Conservation (phyloP, 306 rosid genomes). For the Corylus heterophylla region DNA sequence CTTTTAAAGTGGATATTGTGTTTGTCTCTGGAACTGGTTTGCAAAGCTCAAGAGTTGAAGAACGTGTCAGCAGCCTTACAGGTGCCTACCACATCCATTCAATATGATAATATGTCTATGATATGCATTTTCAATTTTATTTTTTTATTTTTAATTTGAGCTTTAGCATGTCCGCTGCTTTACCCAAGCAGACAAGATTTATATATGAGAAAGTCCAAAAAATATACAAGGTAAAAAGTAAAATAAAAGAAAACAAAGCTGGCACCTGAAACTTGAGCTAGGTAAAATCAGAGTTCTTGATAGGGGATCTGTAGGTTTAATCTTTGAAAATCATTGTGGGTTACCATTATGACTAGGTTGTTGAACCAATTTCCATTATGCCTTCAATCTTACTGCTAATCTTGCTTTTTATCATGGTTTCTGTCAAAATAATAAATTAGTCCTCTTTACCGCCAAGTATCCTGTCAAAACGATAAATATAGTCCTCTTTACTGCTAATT, state of each 20-base stretch:
- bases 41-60: constrained; percentile 53
- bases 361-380: not conserved
- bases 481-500: not conserved
- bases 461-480: not conserved
- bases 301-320: not conserved
- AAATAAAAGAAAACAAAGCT: not conserved
- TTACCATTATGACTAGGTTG: not conserved
- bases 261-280: not conserved
- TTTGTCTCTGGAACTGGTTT: constrained; percentile 70
- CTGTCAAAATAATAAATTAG: not conserved
- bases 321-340: not conserved
- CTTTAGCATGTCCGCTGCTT: not conserved
- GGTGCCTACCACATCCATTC: constrained; percentile 44
- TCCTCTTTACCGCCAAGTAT: not conserved
- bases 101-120: constrained; percentile 17
- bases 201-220: not conserved
- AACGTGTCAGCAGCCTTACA: constrained; percentile 74
- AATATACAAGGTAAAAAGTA: not conserved
- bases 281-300: not conserved
- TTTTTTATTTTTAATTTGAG: constrained; percentile 6
- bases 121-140: constrained; percentile 14
- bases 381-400: not conserved
- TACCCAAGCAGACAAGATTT: not conserved
- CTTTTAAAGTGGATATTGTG: constrained; percentile 72
- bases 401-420: not conserved